A percentile compares a stretch with the other conserved stretches of the same genome.
phyloP scores from a whole-genome alignment of 2,329 filamentous ascomycete species.

The Aquanectria penicillioides region DNA sequence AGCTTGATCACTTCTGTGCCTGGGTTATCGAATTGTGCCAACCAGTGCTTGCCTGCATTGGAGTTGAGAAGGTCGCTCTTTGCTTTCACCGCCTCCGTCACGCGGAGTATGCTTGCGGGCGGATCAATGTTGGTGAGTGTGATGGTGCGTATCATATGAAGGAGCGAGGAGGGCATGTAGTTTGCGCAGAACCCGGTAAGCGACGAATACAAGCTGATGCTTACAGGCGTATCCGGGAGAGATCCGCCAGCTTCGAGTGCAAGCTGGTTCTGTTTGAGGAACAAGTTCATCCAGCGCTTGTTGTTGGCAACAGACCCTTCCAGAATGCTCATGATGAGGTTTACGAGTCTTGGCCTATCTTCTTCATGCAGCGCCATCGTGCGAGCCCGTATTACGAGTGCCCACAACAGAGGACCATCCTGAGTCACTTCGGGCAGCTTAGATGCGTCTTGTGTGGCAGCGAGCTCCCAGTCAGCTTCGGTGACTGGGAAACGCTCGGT shows the following conservation, averaged over 20 bases:
- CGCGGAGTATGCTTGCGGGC: conserved; percentile 27
- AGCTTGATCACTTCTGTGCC: background rate
- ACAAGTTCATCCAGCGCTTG: conserved; percentile 45
- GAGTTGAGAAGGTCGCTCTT: conserved; percentile 39
- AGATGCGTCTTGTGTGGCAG: background rate
- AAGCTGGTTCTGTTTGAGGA: conserved; percentile 44
- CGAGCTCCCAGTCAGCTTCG: conserved; percentile 42
- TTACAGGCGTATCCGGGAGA: conserved; percentile 39
- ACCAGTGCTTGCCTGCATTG: conserved; percentile 45
- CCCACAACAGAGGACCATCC: conserved; percentile 14
- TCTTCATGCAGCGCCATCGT: background rate
- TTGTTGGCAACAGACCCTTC: conserved; percentile 44
- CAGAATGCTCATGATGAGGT: conserved; percentile 38
- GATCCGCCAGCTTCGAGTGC: conserved; percentile 25
- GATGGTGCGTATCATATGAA: conserved; percentile 29
- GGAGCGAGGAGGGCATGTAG: conserved; percentile 30
- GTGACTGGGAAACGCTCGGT: conserved; percentile 41
- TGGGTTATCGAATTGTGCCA: conserved; percentile 32
- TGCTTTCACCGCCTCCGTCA: conserved; percentile 38
- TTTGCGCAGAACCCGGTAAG: conserved; percentile 24
- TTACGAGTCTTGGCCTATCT: conserved; percentile 27
- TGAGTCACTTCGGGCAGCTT: conserved; percentile 23
- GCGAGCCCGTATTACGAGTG: conserved; percentile 10
- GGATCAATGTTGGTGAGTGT: conserved; percentile 38
- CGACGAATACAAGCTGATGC: conserved; percentile 13